Evolutionary conservation across 2,329 filamentous ascomycete genomes (phyloP), one percentile per base, ranked within the genome.

Genomic region (Fonsecaea monophora): DNA sequence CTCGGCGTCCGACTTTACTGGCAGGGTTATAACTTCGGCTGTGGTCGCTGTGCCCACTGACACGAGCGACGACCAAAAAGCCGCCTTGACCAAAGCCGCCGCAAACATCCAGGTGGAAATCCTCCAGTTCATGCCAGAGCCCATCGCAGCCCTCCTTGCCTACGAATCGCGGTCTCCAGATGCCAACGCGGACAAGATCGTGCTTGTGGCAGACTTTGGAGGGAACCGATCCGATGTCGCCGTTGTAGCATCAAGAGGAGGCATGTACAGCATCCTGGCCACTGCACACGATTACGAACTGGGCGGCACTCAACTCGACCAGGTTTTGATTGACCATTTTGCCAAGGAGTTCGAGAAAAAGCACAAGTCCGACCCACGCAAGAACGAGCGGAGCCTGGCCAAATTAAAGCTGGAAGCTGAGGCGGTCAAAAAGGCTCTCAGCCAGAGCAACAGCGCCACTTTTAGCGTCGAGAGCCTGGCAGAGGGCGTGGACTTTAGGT

Each of bases 261-360:
- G 95, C 77, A 94, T 98, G 84, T 98, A 98, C 86, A 97, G 92
- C 68, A 89, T 97, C 74, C 86, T 99, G 66, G 93, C 95, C 21
- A 96, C 94, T 12, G 88, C 90, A 35, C 95, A 98, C 83, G 95
- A 99, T 84, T 97, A 96, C 81, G 94, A 98, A 77, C 91, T 94
- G 73, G 89, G 92, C 64, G 95, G 95, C 76, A 85, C 88, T 40
- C 89, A 93, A 72, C 85, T 99, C 65, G 95, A 99, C 83, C 87
- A 95, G 78, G 90, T 94, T 58, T 86, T 99, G 66, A 91, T 97
- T 78, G 94, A 99, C 78, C 90, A 97, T 84, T 97, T 98, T 74
- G 91, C 94, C 74, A 99, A 99, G 86, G 95, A 99, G 81, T 99
- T 99, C 82, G 87, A 95, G 77, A 98, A 99, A 87, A 97, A 96